A percentile compares a stretch with the other conserved stretches of the same genome.
phyloP scores from a whole-genome alignment of 2,329 filamentous ascomycete genomes.

The Trichothecium roseum region DNA sequence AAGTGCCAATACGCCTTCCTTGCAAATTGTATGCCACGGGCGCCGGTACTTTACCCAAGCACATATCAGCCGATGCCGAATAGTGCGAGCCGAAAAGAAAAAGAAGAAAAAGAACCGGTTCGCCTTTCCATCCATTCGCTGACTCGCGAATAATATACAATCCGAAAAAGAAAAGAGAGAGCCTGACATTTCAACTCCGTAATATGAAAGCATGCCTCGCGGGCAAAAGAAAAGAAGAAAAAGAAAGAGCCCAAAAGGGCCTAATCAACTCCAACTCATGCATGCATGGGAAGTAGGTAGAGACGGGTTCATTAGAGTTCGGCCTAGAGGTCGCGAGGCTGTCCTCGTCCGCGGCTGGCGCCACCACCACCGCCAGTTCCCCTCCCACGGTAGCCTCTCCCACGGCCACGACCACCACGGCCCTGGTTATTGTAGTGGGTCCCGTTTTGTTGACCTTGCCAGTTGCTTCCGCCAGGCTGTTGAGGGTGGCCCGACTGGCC shows the following conservation, averaged over 20 bases:
- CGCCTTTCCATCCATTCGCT: constrained; percentile 25
- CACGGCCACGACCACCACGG: constrained; percentile 26
- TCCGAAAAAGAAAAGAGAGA: constrained; percentile 22
- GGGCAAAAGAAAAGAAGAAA: constrained; percentile 12
- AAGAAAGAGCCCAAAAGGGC: constrained; percentile 10
- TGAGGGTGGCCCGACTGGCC: constrained; percentile 19
- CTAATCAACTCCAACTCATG: constrained; percentile 14
- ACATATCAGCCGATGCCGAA: constrained; percentile 3
- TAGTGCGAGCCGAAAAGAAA: constrained; percentile 17
- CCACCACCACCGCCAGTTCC: constrained; percentile 12
- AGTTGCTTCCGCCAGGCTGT: constrained; percentile 15
- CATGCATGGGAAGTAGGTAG: constrained; percentile 9
- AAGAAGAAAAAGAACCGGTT: constrained; percentile 20
- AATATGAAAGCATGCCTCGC: constrained; percentile 17
- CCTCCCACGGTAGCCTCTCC: constrained; percentile 20
- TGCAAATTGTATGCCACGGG: constrained; percentile 2
- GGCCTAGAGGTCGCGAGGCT: constrained; percentile 22
- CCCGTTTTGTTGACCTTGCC: constrained; percentile 31
- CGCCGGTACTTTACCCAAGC: background rate
- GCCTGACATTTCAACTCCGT: constrained; percentile 10
- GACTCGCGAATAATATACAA: constrained; percentile 31
- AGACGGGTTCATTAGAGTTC: constrained; percentile 14
- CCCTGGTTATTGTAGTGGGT: constrained; percentile 21
- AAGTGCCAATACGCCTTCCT: constrained; percentile 1
- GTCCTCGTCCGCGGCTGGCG: constrained; percentile 24